Evolutionary conservation across 441 rosid species (phyloP).

Genomic region (Corymbia citriodora): DNA sequence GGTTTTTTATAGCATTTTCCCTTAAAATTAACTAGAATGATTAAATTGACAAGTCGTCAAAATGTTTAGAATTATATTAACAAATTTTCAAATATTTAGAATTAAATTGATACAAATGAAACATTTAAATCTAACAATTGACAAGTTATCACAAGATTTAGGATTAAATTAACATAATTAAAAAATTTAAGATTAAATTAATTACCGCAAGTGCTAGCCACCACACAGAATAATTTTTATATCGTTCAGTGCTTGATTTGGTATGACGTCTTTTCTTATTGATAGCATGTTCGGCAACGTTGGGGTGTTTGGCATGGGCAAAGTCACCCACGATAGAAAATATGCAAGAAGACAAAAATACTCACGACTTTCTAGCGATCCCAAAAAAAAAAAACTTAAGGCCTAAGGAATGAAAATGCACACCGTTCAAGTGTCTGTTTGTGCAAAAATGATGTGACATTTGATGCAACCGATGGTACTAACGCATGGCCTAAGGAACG

Average conservation of each 20-base stretch:
- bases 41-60: fast-evolving
- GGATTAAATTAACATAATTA: too few species aligned
- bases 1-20: too few species aligned
- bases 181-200: too few species aligned
- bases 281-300: not conserved
- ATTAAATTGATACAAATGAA: too few species aligned
- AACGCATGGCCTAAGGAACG: not conserved
- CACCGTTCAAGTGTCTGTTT: not conserved
- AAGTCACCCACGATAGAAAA: not conserved
- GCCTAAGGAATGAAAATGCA: not conserved
- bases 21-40: fast-evolving
- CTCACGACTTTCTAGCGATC: not conserved
- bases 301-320: not conserved
- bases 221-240: too few species aligned
- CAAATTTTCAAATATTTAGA: fast-evolving
- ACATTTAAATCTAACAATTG: too few species aligned
- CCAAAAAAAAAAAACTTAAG: not conserved
- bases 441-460: not conserved
- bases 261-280: not conserved
- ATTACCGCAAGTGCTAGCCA: too few species aligned
- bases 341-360: not conserved
- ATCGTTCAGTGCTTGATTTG: not conserved
- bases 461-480: not conserved
- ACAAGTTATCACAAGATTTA: fast-evolving
- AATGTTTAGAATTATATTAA: fast-evolving